Percentiles rank a stretch among this genome's conserved stretches.
phyloP scores from a whole-genome alignment of 2,329 filamentous ascomycete genomes.

The Neoarthrinium moseri region DNA sequence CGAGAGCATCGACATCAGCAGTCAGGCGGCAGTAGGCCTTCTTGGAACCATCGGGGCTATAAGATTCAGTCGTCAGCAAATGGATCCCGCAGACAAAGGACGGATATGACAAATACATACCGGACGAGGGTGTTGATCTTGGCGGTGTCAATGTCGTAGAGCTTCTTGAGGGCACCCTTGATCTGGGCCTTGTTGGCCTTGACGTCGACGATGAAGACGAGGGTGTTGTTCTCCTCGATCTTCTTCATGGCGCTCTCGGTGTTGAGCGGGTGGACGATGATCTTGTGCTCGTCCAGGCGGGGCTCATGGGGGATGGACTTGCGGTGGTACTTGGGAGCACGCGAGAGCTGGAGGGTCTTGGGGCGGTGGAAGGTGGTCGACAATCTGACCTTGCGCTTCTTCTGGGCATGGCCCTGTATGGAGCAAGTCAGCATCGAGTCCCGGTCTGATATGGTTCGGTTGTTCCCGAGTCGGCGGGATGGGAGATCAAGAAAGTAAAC shows the following conservation, averaged over 20 bases:
- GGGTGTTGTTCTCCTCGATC: slow-evolving; percentile 99
- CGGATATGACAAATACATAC: slow-evolving; percentile 47
- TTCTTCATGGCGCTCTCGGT: slow-evolving; percentile 99
- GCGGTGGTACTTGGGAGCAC: slow-evolving; percentile 91
- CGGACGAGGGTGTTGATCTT: slow-evolving; percentile 99
- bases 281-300: slow-evolving; percentile 95
- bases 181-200: slow-evolving; percentile 99
- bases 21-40: slow-evolving; percentile 98
- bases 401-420: slow-evolving; percentile 62
- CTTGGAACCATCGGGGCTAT: slow-evolving; percentile 91
- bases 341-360: slow-evolving; percentile 91
- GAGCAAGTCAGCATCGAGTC: too few species aligned
- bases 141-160: slow-evolving; percentile 96
- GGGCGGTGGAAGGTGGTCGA: slow-evolving; percentile 96
- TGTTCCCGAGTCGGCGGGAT: too few species aligned
- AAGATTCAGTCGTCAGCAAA: too few species aligned
- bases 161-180: slow-evolving; percentile 96
- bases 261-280: slow-evolving; percentile 98
- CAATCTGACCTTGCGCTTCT: slow-evolving; percentile 88
- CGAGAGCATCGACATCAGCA: slow-evolving; percentile 93
- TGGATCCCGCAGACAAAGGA: too few species aligned
- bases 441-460: too few species aligned
- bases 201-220: slow-evolving; percentile 95
- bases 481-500: too few species aligned
- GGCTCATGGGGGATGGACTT: slow-evolving; percentile 88